These are phyloP conservation scores for Aspergillus tubingensis DNA, from an alignment of 2,329 filamentous ascomycete genomes.

Conservation along the genomic window DNA sequence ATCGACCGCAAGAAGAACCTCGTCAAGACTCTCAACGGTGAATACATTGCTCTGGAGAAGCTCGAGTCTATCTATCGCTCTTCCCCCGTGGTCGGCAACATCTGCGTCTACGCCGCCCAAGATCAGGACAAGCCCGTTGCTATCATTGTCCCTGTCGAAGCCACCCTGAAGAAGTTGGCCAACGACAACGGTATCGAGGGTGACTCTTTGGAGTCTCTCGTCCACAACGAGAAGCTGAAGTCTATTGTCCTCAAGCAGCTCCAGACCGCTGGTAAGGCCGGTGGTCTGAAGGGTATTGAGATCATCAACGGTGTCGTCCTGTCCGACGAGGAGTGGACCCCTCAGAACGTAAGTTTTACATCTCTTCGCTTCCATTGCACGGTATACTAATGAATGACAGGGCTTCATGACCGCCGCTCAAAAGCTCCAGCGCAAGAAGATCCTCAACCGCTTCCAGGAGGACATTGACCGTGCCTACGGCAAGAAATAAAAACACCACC, in stretches of 20 bases:
- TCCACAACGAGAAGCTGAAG: slow-evolving; percentile 51
- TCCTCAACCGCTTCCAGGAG: slow-evolving; percentile 62
- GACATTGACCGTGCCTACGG: slow-evolving; percentile 65
- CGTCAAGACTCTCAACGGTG: slow-evolving; percentile 90
- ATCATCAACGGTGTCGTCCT: slow-evolving; percentile 48
- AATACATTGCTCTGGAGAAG: slow-evolving; percentile 97
- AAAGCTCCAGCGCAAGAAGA: slow-evolving; percentile 71
- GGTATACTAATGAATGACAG: slow-evolving; percentile 45
- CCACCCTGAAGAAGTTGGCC: slow-evolving; percentile 58
- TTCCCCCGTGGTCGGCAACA: slow-evolving; percentile 74
- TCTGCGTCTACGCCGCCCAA: slow-evolving; percentile 81
- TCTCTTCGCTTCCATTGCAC: background rate
- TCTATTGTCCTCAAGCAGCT: slow-evolving; percentile 43
- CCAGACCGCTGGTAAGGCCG: slow-evolving; percentile 38
- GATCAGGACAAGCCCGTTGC: slow-evolving; percentile 78
- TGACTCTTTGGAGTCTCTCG: slow-evolving; percentile 66
- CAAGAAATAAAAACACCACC: slow-evolving; percentile 37
- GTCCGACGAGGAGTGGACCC: slow-evolving; percentile 50
- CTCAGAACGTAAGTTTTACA: slow-evolving; percentile 40
- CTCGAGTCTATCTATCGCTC: slow-evolving; percentile 89
- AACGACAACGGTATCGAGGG: slow-evolving; percentile 63
- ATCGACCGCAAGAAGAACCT: slow-evolving; percentile 98
- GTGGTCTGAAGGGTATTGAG: slow-evolving; percentile 43
- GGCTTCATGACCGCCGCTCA: slow-evolving; percentile 68
- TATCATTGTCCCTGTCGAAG: slow-evolving; percentile 68